A percentile compares a stretch with the other conserved stretches of the same genome.
Conservation (phyloP, 2,329 filamentous ascomycete genomes). For the Gaeumannomyces tritici region DNA sequence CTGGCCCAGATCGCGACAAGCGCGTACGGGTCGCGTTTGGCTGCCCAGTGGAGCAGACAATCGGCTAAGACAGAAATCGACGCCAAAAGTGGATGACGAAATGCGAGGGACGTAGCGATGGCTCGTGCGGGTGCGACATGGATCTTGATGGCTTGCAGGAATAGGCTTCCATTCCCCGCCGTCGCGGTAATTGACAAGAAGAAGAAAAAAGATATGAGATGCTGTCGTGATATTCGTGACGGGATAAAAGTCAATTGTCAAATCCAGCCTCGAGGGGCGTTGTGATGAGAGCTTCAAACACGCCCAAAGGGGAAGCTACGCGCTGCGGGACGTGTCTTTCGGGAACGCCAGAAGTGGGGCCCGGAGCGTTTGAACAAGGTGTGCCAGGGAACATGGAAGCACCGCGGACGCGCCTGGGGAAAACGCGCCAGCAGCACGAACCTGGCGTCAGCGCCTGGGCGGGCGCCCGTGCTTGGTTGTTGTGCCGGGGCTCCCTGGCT, state of each 20-base stretch:
- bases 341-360: neutral
- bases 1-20: neutral
- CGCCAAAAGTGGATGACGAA: neutral
- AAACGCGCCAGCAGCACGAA: neutral
- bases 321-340: neutral
- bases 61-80: neutral
- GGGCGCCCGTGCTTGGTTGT: neutral
- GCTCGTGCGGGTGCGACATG: neutral
- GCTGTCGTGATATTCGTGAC: neutral
- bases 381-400: neutral
- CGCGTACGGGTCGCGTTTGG: constrained; percentile 5
- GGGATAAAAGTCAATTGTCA: neutral
- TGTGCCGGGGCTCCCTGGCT: neutral
- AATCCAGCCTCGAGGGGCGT: neutral
- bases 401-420: neutral
- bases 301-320: neutral
- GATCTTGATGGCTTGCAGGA: neutral
- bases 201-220: constrained; percentile 6
- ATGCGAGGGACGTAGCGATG: neutral
- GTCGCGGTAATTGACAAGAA: neutral
- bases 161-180: neutral
- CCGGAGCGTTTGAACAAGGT: neutral
- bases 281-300: neutral
- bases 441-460: neutral
- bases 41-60: constrained; percentile 1